These are phyloP conservation scores for Vitellaria paradoxa DNA, from an alignment of 179 eudicot species.

Conservation along the genomic window DNA sequence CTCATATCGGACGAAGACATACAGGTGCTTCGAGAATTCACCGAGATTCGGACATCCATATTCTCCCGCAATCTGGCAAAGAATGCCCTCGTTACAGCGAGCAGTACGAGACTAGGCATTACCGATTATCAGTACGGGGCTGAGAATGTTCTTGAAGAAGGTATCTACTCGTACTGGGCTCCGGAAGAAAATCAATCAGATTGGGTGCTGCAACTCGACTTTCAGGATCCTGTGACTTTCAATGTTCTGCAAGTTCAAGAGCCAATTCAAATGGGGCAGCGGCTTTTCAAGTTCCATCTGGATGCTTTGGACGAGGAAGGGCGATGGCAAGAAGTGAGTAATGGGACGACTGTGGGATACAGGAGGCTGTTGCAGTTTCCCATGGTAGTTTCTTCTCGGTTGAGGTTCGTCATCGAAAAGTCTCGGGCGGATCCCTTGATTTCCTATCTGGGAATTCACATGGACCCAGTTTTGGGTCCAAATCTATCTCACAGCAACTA, in stretches of 20 bases:
- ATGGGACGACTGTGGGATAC: conserved; percentile 75
- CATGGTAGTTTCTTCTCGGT: conserved; percentile 25
- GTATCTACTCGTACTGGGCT: conserved; percentile 72
- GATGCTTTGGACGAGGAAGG: conserved; percentile 39
- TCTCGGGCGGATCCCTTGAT: conserved; percentile 66
- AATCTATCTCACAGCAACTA: conserved; percentile 11
- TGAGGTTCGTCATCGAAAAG: conserved; percentile 56
- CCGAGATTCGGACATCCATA: conserved; percentile 50
- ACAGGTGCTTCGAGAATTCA: conserved; percentile 62
- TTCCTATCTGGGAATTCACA: conserved; percentile 52
- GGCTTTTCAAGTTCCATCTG: conserved; percentile 58
- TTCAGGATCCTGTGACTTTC: conserved; percentile 36
- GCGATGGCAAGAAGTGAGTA: conserved; percentile 43
- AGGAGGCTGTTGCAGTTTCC: conserved; percentile 54
- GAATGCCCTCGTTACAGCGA: conserved; percentile 44
- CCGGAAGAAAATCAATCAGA: conserved; percentile 37
- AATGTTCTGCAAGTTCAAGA: conserved; percentile 75
- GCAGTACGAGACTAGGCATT: conserved; percentile 50
- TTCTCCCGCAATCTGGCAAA: conserved; percentile 61
- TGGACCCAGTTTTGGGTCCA: conserved; percentile 44
- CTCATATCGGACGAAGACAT: conserved; percentile 73
- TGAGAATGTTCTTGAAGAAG: conserved; percentile 43
- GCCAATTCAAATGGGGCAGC: conserved; percentile 86
- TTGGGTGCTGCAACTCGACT: conserved; percentile 59
- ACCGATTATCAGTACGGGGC: conserved; percentile 36